Evolutionary conservation across 1,284 basidiomycete genomes (phyloP).

Genomic region (Ganoderma boninense): DNA sequence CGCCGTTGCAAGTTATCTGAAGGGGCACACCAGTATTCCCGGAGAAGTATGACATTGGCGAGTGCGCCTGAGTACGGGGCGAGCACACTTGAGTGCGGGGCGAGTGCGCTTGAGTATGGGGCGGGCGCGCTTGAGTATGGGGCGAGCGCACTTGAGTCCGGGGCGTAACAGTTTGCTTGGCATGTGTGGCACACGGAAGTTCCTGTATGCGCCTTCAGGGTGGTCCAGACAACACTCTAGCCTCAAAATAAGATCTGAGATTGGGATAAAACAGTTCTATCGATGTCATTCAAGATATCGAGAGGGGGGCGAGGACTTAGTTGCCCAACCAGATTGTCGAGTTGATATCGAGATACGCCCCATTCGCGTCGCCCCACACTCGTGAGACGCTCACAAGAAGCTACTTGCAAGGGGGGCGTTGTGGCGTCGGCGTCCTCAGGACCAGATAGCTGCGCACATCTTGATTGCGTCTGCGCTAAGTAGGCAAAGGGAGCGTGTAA

Average conservation of each 20-base stretch:
- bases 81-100: no score
- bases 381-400: not conserved
- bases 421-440: no score
- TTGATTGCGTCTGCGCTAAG: no score
- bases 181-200: not conserved
- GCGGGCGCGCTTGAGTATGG: no score
- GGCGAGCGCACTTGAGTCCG: not conserved
- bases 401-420: not conserved
- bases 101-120: no score
- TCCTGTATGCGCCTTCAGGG: not conserved
- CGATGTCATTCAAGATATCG: not conserved
- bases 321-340: not conserved
- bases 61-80: not conserved
- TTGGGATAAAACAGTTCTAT: not conserved
- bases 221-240: not conserved
- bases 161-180: not conserved
- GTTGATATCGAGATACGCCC: not conserved
- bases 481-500: no score
- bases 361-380: not conserved
- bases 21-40: not conserved
- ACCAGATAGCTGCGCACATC: no score
- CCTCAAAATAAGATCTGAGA: not conserved
- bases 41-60: not conserved
- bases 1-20: not conserved
- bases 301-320: not conserved